Percentiles rank a stretch among this genome's conserved stretches.
These are phyloP conservation scores for Trametes maxima DNA, from an alignment of 768 basidiomycete species.

Conservation along the genomic window DNA sequence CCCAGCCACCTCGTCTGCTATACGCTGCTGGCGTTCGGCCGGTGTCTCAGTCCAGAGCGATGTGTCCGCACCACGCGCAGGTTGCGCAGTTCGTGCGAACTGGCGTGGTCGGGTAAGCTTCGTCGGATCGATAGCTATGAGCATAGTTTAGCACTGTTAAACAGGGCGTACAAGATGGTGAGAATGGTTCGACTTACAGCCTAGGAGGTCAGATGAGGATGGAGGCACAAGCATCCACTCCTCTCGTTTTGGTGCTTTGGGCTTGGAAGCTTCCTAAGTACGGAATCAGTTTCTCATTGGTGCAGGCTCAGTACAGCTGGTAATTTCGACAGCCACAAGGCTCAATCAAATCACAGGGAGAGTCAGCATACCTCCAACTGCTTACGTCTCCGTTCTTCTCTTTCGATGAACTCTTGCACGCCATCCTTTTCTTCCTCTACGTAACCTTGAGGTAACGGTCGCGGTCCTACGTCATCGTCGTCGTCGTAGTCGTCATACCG, in stretches of 20 bases:
- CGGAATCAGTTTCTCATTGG: neutral
- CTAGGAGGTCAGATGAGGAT: conserved; percentile 73
- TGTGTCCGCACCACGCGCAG: conserved; percentile 48
- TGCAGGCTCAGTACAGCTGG: neutral
- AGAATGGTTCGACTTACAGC: conserved; percentile 52
- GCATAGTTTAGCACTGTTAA: neutral
- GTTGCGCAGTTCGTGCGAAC: conserved; percentile 61
- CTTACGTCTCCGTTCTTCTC: conserved; percentile 77
- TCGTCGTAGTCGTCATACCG: conserved; percentile 43
- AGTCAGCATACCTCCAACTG: conserved; percentile 56
- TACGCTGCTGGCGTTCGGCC: conserved; percentile 83
- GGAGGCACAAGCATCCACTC: conserved; percentile 99
- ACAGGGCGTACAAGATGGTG: neutral
- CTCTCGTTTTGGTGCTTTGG: conserved; percentile 79
- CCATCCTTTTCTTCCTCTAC: conserved; percentile 54
- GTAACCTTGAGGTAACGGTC: conserved; percentile 59
- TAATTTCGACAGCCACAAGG: neutral
- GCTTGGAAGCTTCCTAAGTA: conserved; percentile 68
- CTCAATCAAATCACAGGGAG: neutral
- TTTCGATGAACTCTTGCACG: conserved; percentile 81
- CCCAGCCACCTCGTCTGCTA: conserved; percentile 95
- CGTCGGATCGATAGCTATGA: conserved; percentile 82
- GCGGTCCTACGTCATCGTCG: conserved; percentile 85
- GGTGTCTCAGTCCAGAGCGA: conserved; percentile 98
- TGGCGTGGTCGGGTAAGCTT: conserved; percentile 74